Evolutionary conservation across 768 basidiomycete genomes (phyloP), one percentile per base, ranked within the genome.

Genomic region (Cubamyces sp.): DNA sequence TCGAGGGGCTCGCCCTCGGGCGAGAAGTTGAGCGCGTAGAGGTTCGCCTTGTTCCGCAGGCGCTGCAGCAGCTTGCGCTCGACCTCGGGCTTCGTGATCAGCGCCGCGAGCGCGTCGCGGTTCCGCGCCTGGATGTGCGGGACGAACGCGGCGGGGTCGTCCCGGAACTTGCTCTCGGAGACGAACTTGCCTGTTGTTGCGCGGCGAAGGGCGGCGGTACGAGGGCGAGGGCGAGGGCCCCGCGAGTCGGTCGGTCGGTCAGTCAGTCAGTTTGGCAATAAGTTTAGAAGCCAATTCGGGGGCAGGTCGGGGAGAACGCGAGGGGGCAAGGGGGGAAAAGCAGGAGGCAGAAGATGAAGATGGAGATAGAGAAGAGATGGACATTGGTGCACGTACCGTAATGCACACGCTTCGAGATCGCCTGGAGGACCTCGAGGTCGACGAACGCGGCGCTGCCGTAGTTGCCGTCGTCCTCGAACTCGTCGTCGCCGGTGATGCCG

Each of bases 51-150:
- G 77, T 92, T 96, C 54, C 84, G 85, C 26, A 99, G 76, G 19
- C 97, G 84, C 49, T 84, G 77, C 30, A 99, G 84, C 2, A 99
- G 81, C 58, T 87, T 89, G 18, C 82, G 84, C 72, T 99, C 97
- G 28, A 99, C 95, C 58, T 91, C 96, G 0, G 97, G 95, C 74
- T 98, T 98, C n/a, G 95, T 96, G 72, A 99, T 98, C 47, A 99
- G 78, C 0, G 77, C 87, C 8, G 91, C 93, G 21, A 99, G 82
- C 8, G 87, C 90, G 42, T 84, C 76, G 18, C 86, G 84, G 73
- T 98, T 90, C 9, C 88, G 87, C 3, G 82, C 82, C 40, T 83
- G 82, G 70, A 99, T 99, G 75, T 96, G 94, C 0, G 96, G 95
- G 59, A 99, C 84, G 75, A 98, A 99, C 11, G 87, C 86, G 39